Evolutionary conservation across 108 stramenopile species (phyloP), one percentile per base, ranked within the genome.

Genomic region (Conticribra weissflogii): DNA sequence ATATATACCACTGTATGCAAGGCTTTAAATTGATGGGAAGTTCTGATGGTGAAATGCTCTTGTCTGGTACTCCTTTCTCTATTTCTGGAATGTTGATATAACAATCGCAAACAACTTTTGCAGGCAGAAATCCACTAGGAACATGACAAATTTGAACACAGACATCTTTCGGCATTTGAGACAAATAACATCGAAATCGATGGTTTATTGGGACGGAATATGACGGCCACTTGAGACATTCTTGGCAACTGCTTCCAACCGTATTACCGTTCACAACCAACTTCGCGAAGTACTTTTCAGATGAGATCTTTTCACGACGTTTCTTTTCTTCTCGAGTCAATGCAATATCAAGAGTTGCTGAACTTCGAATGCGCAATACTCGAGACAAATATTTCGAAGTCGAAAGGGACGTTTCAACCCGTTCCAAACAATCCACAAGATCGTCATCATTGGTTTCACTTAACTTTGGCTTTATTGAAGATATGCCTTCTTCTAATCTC

Each of bases 131-230:
- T 19, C 52, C 51, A 19, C 44, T 33, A 27, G 65, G 34, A 8
- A 63, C 15, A 52, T 50, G 60, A 47, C 64, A 74, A 48, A 77
- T 55, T 71, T 77, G 76, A 41, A 77, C 28, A 54, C 69, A 71
- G 34, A 31, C 25, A 14, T 44, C 44, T 2, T 52, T 59, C 48
- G 68, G 69, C 61, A 23, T 41, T 44, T 71, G 49, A 30, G 56
- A 36, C 53, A 81, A 56, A 12, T 53, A 50, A 59, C 80, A 81
- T 48, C 66, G 50, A 32, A 76, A 81, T 34, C 62, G 53, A 34
- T 81, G 74, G 45, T 57, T 34, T 46, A 81, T 49, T 2, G 16
- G 21, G 23, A 81, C 50, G 1, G 74, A 59, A 53, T 51, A 75
- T 22, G 62, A 69, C 24, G 69, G 67, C 67, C 66, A 75, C 46